A percentile compares a stretch with the other conserved stretches of the same genome.
Evolutionary conservation across 75 land plant species (phyloP).

Genomic region (Selaginella tamariscina): DNA sequence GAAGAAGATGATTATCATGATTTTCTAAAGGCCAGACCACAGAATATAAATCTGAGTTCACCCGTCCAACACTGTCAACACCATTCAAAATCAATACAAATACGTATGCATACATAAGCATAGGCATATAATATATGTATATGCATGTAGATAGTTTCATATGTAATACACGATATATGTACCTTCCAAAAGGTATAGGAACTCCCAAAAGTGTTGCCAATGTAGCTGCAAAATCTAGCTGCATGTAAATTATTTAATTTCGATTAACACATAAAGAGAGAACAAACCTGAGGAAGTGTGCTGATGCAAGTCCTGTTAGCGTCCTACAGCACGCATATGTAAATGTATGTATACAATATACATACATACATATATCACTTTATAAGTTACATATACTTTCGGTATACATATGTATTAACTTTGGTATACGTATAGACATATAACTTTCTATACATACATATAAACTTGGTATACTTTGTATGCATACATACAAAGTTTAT

Average conservation of each 20-base stretch:
- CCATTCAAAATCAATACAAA: not conserved
- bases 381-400: not conserved
- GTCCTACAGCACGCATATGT: too few relatives aligned
- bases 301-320: not conserved
- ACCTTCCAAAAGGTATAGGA: conserved; percentile 98
- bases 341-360: too few relatives aligned
- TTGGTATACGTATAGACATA: not conserved
- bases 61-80: conserved; percentile 65
- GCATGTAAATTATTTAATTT: conserved; percentile 13
- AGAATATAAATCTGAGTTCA: conserved; percentile 62
- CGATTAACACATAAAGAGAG: not conserved
- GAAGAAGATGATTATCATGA: not conserved
- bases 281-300: not conserved
- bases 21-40: conserved; percentile 27
- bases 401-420: not conserved
- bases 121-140: too few relatives aligned
- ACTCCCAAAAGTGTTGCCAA: conserved; percentile 72
- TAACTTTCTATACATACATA: not conserved
- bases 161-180: not conserved
- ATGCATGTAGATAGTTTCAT: too few relatives aligned
- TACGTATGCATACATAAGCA: not conserved
- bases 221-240: conserved; percentile 93
- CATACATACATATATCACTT: not conserved
- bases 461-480: too few relatives aligned
- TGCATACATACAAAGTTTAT: too few relatives aligned